Evolutionary conservation across 108 stramenopile genomes (phyloP).

Genomic region (Fragilariopsis cylindrus): DNA sequence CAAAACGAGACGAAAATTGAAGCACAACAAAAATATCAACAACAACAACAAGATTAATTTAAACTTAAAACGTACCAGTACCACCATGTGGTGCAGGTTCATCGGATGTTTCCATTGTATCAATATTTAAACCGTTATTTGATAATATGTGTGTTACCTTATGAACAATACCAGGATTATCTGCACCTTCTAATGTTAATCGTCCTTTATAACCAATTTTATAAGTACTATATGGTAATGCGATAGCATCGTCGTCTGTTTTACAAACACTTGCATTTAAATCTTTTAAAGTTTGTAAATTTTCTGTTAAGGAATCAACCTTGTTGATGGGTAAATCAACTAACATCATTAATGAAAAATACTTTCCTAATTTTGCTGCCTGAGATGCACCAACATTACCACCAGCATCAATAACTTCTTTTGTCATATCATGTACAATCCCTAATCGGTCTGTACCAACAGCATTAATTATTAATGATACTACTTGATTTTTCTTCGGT

Average conservation of each 20-base stretch:
- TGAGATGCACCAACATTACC: slow-evolving; percentile 76
- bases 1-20: not conserved
- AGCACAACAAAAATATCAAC: not conserved
- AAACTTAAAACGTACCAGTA: slow-evolving; percentile 5
- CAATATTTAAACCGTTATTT: slow-evolving; percentile 56
- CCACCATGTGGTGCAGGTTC: slow-evolving; percentile 53
- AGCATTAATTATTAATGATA: slow-evolving; percentile 47
- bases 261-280: slow-evolving; percentile 56
- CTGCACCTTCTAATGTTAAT: slow-evolving; percentile 52
- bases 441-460: slow-evolving; percentile 73
- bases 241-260: slow-evolving; percentile 10
- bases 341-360: slow-evolving; percentile 79
- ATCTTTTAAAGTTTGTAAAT: slow-evolving; percentile 43
- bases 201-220: slow-evolving; percentile 18
- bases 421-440: slow-evolving; percentile 72
- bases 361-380: slow-evolving; percentile 58
- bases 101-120: slow-evolving; percentile 67
- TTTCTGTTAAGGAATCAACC: slow-evolving; percentile 31
- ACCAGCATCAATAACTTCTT: slow-evolving; percentile 56
- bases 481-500: too few species aligned
- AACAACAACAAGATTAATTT: not conserved
- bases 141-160: slow-evolving; percentile 65
- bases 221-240: not conserved
- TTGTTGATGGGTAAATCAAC: slow-evolving; percentile 50
- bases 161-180: slow-evolving; percentile 78